phyloP scores from a whole-genome alignment of 441 rosid genomes.

The Cnidoscolus chayamansa region DNA sequence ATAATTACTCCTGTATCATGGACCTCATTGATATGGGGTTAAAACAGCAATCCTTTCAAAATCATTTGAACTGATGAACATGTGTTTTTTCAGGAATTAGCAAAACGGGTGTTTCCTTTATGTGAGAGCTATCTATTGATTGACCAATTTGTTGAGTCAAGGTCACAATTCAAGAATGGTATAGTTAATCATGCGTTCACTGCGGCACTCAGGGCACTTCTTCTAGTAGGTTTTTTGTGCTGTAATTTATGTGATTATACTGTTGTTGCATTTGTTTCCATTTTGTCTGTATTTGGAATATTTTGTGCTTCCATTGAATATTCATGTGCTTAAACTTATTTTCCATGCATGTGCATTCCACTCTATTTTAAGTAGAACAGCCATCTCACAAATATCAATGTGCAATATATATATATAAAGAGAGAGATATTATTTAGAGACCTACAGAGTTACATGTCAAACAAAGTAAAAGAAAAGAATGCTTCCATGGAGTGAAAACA shows the following conservation, averaged over 20 bases:
- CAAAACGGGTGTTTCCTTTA: slow-evolving; percentile 75
- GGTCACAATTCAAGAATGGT: slow-evolving; percentile 93
- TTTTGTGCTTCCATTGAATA: background rate
- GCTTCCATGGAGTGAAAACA: background rate
- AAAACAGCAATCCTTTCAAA: slow-evolving; percentile 13
- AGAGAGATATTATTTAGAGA: too few species aligned
- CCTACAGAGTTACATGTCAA: too few species aligned
- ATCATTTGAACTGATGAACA: slow-evolving; percentile 27
- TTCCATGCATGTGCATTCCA: slow-evolving; percentile 16
- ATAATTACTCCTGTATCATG: background rate
- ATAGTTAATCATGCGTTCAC: slow-evolving; percentile 94
- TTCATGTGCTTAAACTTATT: slow-evolving; percentile 25
- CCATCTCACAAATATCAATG: background rate
- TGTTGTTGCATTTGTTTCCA: slow-evolving; percentile 19
- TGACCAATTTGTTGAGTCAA: slow-evolving; percentile 87
- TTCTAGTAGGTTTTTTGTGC: slow-evolving; percentile 65
- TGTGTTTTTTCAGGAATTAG: slow-evolving; percentile 64
- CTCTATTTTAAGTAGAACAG: slow-evolving; percentile 8
- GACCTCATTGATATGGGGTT: slow-evolving; percentile 17
- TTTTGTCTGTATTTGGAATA: background rate
- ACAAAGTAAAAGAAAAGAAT: background rate
- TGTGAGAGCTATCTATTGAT: slow-evolving; percentile 80
- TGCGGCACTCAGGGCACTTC: slow-evolving; percentile 88
- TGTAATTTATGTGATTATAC: slow-evolving; percentile 27
- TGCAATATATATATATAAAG: too few species aligned